These are phyloP conservation scores for Bryum argenteum DNA, from an alignment of 225 moss, liverwort and hornwort genomes.

Conservation along the genomic window DNA sequence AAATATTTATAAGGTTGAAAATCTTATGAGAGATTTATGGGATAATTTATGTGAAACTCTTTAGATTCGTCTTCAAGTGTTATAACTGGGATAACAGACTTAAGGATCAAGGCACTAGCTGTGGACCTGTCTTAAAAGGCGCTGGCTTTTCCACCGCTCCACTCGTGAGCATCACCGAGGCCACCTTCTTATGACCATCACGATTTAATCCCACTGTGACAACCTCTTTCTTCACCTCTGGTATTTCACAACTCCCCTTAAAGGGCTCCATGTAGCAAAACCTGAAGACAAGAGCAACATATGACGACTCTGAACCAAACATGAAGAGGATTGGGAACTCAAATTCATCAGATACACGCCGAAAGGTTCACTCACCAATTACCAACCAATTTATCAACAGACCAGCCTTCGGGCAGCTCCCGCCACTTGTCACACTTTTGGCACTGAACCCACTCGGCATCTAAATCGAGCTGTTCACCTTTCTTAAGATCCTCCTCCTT, in stretches of 20 bases:
- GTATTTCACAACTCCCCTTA: slow-evolving; percentile 34
- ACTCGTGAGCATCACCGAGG: slow-evolving; percentile 26
- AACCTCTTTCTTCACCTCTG: slow-evolving; percentile 56
- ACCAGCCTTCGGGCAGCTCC: slow-evolving; percentile 62
- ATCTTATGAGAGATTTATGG: no score
- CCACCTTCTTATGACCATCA: slow-evolving; percentile 41
- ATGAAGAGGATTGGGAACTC: not conserved
- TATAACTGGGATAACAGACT: not conserved
- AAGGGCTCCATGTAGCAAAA: slow-evolving; percentile 84
- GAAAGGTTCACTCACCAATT: slow-evolving; percentile 54
- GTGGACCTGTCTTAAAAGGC: slow-evolving; percentile 40
- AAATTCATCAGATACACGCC: not conserved
- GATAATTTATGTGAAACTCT: not conserved
- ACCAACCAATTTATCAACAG: slow-evolving; percentile 46
- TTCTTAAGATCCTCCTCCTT: slow-evolving; percentile 29
- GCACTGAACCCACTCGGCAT: slow-evolving; percentile 83
- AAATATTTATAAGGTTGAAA: no score
- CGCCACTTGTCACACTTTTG: slow-evolving; percentile 86
- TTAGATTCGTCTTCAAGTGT: not conserved
- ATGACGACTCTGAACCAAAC: slow-evolving; percentile 4
- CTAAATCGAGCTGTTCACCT: slow-evolving; percentile 34
- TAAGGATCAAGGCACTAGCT: not conserved
- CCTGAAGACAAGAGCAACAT: slow-evolving; percentile 43
- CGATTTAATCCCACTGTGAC: slow-evolving; percentile 64
- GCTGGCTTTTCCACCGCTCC: slow-evolving; percentile 45